Percentiles rank a stretch among this genome's conserved stretches.
These are phyloP conservation scores for Physcomitrium patens DNA, from an alignment of 225 moss, liverwort and hornwort species.

Conservation along the genomic window DNA sequence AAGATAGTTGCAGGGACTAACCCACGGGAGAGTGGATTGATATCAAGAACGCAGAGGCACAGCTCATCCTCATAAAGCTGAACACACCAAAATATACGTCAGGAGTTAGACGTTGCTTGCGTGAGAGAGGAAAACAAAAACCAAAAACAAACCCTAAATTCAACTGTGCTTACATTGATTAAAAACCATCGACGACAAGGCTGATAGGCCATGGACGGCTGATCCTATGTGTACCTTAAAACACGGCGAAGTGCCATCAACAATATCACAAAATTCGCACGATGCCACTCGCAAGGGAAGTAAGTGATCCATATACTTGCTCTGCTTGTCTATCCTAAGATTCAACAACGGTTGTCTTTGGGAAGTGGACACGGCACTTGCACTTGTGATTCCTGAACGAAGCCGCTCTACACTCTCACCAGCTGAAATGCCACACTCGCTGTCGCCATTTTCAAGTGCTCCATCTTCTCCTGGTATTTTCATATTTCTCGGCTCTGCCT, in stretches of 20 bases:
- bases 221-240: constrained; percentile 36
- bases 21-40: constrained; percentile 52
- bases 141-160: background rate
- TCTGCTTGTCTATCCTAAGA: constrained; percentile 18
- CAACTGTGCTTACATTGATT: too few species aligned
- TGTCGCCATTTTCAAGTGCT: constrained; percentile 1
- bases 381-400: constrained; percentile 44
- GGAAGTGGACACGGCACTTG: constrained; percentile 33
- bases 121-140: background rate
- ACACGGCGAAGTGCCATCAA: constrained; percentile 54
- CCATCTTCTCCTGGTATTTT: constrained; percentile 5
- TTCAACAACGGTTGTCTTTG: constrained; percentile 7
- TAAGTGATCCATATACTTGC: background rate
- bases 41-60: constrained; percentile 64
- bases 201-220: constrained; percentile 5
- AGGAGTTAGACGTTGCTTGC: background rate
- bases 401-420: constrained; percentile 17
- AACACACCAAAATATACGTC: constrained; percentile 4
- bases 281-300: constrained; percentile 22
- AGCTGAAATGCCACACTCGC: background rate
- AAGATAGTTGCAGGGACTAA: constrained; percentile 30
- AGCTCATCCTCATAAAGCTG: constrained; percentile 71
- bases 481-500: background rate
- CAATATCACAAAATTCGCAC: constrained; percentile 63
- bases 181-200: background rate